These are phyloP conservation scores for Fusarium marasasianum DNA, from an alignment of 2,329 filamentous ascomycete species.

Conservation along the genomic window DNA sequence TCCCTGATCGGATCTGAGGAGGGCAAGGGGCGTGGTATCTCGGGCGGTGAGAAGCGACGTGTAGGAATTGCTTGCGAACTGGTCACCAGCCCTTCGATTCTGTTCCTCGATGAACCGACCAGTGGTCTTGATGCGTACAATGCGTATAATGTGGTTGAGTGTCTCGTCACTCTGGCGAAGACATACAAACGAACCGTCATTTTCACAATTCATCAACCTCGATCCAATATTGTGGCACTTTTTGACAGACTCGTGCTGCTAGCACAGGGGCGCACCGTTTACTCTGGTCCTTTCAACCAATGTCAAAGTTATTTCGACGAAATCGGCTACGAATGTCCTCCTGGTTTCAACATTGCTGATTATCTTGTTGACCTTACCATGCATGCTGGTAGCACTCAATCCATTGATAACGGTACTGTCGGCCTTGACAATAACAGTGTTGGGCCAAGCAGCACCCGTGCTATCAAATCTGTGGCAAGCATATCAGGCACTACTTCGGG, in stretches of 20 bases:
- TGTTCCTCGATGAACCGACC: constrained; percentile 97
- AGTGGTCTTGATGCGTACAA: constrained; percentile 97
- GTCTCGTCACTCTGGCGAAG: constrained; percentile 92
- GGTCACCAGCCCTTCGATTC: constrained; percentile 94
- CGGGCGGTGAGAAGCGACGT: constrained; percentile 93
- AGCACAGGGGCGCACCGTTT: constrained; percentile 89
- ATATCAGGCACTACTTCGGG: constrained; percentile 79
- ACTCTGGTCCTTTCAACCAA: constrained; percentile 87
- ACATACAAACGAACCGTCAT: constrained; percentile 97
- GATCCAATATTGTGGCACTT: constrained; percentile 96
- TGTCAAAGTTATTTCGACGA: constrained; percentile 94
- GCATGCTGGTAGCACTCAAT: constrained; percentile 78
- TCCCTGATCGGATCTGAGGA: constrained; percentile 97
- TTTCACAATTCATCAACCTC: constrained; percentile 97
- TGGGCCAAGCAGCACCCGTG: constrained; percentile 85
- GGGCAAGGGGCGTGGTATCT: constrained; percentile 92
- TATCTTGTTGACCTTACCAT: constrained; percentile 98
- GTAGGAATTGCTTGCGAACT: constrained; percentile 98
- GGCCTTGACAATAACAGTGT: constrained; percentile 70
- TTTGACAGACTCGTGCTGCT: constrained; percentile 95
- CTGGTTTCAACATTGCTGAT: constrained; percentile 98
- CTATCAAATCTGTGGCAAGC: constrained; percentile 90
- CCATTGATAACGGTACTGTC: constrained; percentile 63
- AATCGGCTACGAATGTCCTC: constrained; percentile 91
- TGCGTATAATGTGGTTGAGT: constrained; percentile 97